Base-by-base conservation (phyloP, 441 rosid genomes). In the Aleurites moluccanus region DNA sequence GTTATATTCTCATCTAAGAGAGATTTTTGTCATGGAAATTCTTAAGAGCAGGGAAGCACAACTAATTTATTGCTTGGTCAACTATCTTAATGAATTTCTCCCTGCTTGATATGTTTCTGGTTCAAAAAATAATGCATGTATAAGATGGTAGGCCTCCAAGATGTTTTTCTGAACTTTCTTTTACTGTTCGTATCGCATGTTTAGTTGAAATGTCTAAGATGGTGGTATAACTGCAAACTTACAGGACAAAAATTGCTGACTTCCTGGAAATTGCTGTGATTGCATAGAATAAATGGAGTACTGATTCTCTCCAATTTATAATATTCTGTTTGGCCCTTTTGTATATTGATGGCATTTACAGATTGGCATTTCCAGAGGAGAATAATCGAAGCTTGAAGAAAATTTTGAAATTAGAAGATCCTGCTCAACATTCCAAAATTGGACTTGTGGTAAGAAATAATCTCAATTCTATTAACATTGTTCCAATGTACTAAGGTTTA, bases 361-460 rank as follows among this genome's bases (percentile, higher is more conserved):
- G 99, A 86, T 84, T 91, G 80, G 84, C 97, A 49, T 93, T 95
- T 81, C 94, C 98, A 0, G 98, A 95, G 84, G 85, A 82, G 76
- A 85, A 91, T 73, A 91, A 87, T 84, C 82, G 82, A 64, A 95
- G 99, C 89, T 74, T 83, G 83, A 90, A 75, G 81, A 95, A 91
- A 75, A 93, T 95, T 67, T 74, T 81, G 6, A 90, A 91, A 83
- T 85, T 95, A 21, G 89, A 88, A 79, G 96, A 91, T 85, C 90
- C 94, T 73, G 85, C 88, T 72, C 85, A 87, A 76, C 85, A 81
- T 77, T 91, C 95, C n/a, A 87, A 81, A 80, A 80, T 82, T 71
- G 96, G 98, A 67, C 98, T 95, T 68, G 88, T 88, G 86, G 99
- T 92, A 82, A 86, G 78, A 63, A 18, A 25, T 40, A 52, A 61